Percentiles rank a stretch among this genome's conserved stretches.
Evolutionary conservation across 202 grass and related monocot species (phyloP).

Genomic region (Dendrocalamus latiflorus): DNA sequence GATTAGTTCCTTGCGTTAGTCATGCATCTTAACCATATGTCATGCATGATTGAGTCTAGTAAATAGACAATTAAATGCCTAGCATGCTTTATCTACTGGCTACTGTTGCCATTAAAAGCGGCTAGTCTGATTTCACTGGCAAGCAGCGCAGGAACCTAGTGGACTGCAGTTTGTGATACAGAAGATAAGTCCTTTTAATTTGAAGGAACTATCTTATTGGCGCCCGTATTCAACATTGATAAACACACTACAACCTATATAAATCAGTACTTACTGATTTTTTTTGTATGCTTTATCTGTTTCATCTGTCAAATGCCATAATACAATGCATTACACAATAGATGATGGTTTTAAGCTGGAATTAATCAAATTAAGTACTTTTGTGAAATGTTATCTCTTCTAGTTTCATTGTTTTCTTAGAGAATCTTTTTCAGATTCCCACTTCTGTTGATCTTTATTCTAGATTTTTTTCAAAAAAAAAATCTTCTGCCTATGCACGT

Average conservation of each 20-base stretch:
- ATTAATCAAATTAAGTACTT: not conserved
- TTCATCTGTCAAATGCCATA: not conserved
- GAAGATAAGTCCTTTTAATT: not conserved
- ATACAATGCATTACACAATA: not conserved
- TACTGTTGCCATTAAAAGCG: not conserved
- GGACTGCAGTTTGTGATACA: not conserved
- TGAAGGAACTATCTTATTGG: not conserved
- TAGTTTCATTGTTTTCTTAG: slow-evolving; percentile 22
- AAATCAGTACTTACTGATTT: not conserved
- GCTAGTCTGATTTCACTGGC: not conserved
- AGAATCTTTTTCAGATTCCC: not conserved
- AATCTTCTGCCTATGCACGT: slow-evolving; percentile 46
- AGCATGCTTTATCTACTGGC: not conserved
- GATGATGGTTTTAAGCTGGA: not conserved
- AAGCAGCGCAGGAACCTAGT: not conserved
- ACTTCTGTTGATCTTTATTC: not conserved
- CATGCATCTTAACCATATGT: not conserved
- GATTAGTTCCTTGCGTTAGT: not conserved
- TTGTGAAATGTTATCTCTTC: not conserved
- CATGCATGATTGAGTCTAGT: not conserved
- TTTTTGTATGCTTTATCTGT: not conserved
- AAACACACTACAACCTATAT: not conserved
- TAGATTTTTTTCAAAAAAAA: not conserved
- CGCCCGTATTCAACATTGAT: not conserved
- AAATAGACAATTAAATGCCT: not conserved